Conservation (phyloP, 2,329 filamentous ascomycete genomes). For the Trichothecium sympodiale region DNA sequence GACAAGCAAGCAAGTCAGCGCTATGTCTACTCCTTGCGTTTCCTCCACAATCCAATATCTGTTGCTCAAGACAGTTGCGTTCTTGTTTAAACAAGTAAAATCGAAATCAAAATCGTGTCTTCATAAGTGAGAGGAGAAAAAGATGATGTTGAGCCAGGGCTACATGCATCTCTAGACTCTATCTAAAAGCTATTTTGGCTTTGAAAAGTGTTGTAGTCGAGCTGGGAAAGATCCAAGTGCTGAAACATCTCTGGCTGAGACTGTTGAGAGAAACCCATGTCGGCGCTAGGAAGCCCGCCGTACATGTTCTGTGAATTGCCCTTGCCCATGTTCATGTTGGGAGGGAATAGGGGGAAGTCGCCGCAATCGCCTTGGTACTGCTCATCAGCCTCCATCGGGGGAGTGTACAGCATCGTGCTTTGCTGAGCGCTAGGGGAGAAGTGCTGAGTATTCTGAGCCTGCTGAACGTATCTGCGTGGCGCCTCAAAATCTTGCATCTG, state of each 20-base stretch:
- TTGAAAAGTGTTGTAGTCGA: conserved; percentile 20
- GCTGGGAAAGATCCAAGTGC: conserved; percentile 28
- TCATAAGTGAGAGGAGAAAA: no score
- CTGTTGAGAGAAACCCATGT: conserved; percentile 39
- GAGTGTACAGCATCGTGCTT: conserved; percentile 58
- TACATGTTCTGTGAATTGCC: conserved; percentile 33
- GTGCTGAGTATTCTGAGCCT: conserved; percentile 29
- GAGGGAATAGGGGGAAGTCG: conserved; percentile 56
- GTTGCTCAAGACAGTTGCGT: no score
- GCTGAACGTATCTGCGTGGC: conserved; percentile 7
- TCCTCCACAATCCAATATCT: no score
- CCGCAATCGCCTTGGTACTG: conserved; percentile 42
- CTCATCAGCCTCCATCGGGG: conserved; percentile 53
- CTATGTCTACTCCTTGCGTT: no score
- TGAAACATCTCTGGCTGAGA: conserved; percentile 39
- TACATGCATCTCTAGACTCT: no score
- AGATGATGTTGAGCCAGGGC: no score
- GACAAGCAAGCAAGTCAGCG: no score
- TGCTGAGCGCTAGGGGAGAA: conserved; percentile 60
- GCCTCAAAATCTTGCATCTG: conserved; percentile 10
- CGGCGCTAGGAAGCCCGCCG: conserved; percentile 36
- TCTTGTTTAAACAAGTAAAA: no score
- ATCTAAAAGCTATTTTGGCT: conserved; percentile 12
- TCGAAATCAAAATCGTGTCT: no score
- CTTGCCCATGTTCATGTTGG: conserved; percentile 25